Conservation (phyloP, 2,329 filamentous ascomycete species). For the Colletotrichum simmondsii region DNA sequence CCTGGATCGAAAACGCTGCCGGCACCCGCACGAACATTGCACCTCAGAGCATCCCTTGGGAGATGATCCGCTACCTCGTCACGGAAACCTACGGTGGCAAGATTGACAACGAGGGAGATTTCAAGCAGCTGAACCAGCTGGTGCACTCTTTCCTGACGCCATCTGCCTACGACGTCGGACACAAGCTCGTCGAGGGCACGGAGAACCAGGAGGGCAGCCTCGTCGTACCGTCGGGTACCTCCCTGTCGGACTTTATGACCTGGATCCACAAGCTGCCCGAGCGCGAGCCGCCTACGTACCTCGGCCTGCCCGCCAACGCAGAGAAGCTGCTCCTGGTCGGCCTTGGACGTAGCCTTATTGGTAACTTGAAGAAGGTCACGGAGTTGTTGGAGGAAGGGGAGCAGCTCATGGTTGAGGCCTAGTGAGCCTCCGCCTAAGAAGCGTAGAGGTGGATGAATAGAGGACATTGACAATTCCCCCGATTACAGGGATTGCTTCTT, state of each 20-base stretch:
- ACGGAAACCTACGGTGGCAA: constrained; percentile 98
- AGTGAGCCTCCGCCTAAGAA: constrained; percentile 6
- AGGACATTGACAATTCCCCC: neutral
- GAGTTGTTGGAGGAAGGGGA: constrained; percentile 94
- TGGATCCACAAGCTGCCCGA: constrained; percentile 96
- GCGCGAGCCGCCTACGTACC: constrained; percentile 93
- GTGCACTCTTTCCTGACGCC: constrained; percentile 85
- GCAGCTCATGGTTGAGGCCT: constrained; percentile 80
- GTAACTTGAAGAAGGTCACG: constrained; percentile 85
- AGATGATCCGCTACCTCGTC: constrained; percentile 90
- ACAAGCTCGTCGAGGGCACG: constrained; percentile 82
- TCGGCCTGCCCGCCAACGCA: constrained; percentile 93
- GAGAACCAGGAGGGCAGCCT: constrained; percentile 70
- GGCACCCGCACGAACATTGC: constrained; percentile 92
- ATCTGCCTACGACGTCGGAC: constrained; percentile 89
- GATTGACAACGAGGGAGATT: constrained; percentile 92
- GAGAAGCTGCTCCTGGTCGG: constrained; percentile 95
- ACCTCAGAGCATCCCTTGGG: constrained; percentile 94
- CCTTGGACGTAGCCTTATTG: constrained; percentile 85
- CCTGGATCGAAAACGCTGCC: constrained; percentile 87
- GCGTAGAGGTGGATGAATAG: neutral
- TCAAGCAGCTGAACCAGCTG: constrained; percentile 76
- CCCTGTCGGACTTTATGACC: constrained; percentile 84
- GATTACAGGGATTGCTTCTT: neutral
- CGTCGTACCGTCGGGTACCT: constrained; percentile 82